Percentiles rank a stretch among this genome's conserved stretches.
phyloP scores from a whole-genome alignment of 2,329 filamentous ascomycete genomes.

The Phaeosphaeriaceae sp. region DNA sequence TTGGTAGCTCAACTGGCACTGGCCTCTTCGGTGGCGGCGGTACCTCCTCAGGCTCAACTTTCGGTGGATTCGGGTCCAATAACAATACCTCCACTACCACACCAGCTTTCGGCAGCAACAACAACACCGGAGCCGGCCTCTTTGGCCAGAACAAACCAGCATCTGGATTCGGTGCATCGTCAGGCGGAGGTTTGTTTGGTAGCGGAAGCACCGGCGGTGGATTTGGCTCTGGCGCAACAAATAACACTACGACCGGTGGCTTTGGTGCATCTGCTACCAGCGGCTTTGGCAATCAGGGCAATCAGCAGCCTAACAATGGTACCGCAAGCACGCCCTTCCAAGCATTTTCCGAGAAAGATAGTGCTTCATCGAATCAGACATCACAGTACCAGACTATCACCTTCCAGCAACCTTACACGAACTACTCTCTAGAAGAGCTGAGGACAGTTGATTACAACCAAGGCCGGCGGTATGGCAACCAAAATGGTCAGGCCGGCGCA shows the following conservation, averaged over 20 bases:
- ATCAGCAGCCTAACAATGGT: constrained; percentile 57
- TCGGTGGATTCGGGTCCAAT: constrained; percentile 30
- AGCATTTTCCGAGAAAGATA: constrained; percentile 75
- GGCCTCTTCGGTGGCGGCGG: constrained; percentile 42
- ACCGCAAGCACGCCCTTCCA: constrained; percentile 71
- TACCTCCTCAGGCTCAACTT: constrained; percentile 23
- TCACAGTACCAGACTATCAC: constrained; percentile 79
- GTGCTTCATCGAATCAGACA: constrained; percentile 56
- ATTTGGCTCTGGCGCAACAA: constrained; percentile 32
- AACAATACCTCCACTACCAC: constrained; percentile 27
- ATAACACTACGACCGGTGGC: constrained; percentile 23
- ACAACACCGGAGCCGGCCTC: constrained; percentile 34
- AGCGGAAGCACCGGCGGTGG: constrained; percentile 33
- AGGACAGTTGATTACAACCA: constrained; percentile 83
- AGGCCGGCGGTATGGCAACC: constrained; percentile 82
- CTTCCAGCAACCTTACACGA: constrained; percentile 81
- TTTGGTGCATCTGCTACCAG: constrained; percentile 34
- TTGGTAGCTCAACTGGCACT: constrained; percentile 43
- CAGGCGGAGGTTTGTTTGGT: constrained; percentile 39
- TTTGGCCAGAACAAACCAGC: constrained; percentile 38
- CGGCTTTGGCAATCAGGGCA: constrained; percentile 35
- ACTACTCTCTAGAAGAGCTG: constrained; percentile 80
- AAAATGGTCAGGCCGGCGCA: constrained; percentile 77
- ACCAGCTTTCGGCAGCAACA: constrained; percentile 35
- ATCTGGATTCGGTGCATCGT: constrained; percentile 30